These are phyloP conservation scores for Linaria vulgaris DNA, from an alignment of 257 asterid genomes.

Conservation along the genomic window DNA sequence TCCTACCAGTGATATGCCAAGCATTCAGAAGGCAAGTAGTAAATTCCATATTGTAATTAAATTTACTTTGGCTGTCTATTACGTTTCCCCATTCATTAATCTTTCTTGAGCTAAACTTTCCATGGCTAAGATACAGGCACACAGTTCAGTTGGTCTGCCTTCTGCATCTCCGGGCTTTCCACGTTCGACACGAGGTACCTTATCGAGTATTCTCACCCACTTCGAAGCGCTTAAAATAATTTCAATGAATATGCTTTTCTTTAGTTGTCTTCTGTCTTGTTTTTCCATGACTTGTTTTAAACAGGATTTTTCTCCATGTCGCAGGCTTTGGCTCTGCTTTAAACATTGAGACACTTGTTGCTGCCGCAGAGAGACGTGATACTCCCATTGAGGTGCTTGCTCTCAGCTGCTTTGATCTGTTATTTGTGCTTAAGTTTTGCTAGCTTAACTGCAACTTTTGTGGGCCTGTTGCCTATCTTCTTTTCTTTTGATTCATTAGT, in stretches of 20 bases:
- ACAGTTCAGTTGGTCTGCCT: slow-evolving; percentile 44
- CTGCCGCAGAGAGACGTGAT: slow-evolving; percentile 97
- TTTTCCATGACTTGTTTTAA: slow-evolving; percentile 24
- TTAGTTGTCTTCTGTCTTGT: slow-evolving; percentile 12
- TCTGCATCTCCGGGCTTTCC: slow-evolving; percentile 67
- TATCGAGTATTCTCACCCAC: slow-evolving; percentile 56
- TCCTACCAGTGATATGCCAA: slow-evolving; percentile 50
- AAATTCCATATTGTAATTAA: not conserved
- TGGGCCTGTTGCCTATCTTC: slow-evolving; percentile 14
- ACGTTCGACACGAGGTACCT: slow-evolving; percentile 61
- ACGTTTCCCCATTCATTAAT: not conserved
- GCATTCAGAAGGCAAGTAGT: slow-evolving; percentile 73
- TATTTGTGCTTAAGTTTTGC: slow-evolving; percentile 11
- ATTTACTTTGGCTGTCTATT: slow-evolving; percentile 1
- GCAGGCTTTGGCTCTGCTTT: slow-evolving; percentile 95
- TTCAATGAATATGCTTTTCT: slow-evolving; percentile 14
- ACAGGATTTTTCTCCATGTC: slow-evolving; percentile 14
- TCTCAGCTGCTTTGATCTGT: slow-evolving; percentile 15
- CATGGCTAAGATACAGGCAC: slow-evolving; percentile 51
- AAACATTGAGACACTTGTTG: slow-evolving; percentile 94
- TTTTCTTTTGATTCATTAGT: slow-evolving; percentile 8
- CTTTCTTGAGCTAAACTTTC: slow-evolving; percentile 25
- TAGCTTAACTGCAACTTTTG: slow-evolving; percentile 9
- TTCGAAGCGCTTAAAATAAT: slow-evolving; percentile 9
- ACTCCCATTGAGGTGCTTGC: slow-evolving; percentile 84